Evolutionary conservation across 2,329 filamentous ascomycete genomes (phyloP), one percentile per base, ranked within the genome.

Genomic region (Apiospora rasikravindrae): DNA sequence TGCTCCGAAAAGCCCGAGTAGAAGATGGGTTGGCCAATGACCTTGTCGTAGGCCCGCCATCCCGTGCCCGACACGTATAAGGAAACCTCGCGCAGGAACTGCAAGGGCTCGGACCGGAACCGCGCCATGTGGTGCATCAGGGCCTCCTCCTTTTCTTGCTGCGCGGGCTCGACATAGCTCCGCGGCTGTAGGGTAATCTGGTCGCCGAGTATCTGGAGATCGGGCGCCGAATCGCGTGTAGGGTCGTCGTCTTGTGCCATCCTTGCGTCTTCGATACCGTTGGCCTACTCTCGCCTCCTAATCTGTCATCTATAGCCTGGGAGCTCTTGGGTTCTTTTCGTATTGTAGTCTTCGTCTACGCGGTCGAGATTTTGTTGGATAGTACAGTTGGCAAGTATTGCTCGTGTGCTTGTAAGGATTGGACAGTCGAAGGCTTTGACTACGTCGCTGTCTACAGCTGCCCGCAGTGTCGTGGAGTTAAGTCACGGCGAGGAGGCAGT

Each of bases 41-140:
- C 89, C 74, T 93, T 86, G 79, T 98, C 94, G 84, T 99, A 99
- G 73, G 94, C 94, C 73, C 96, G 93, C 96, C 96, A 99, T 81
- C 95, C 96, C 69, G 93, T 93, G 71, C 96, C 96, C 16, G 94
- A 96, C 75, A 98, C 93, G 83, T 98, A 95, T 45, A 98, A 88
- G 67, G 94, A 96, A 45, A 99, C 92, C 85, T 99, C 96, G 76
- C 95, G 94, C 42, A 98, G 90, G 81, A 98, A 98, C 75, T 90
- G 89, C 22, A 92, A 82, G 42, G 90, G 90, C 74, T 91, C 89
- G 53, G 88, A 86, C 72, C 96, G 91, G 82, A 98, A 98, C 66
- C 95, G 93, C 68, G 94, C 93, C 88, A 96, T 96, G 79, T 95
- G 91, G 81, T 92, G 91, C 84, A 96, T 91, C 76, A 95, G 84